A percentile compares a stretch with the other conserved stretches of the same genome.
These are phyloP conservation scores for Geranium rotundifolium DNA, from an alignment of 345 rosid genomes.

Conservation along the genomic window DNA sequence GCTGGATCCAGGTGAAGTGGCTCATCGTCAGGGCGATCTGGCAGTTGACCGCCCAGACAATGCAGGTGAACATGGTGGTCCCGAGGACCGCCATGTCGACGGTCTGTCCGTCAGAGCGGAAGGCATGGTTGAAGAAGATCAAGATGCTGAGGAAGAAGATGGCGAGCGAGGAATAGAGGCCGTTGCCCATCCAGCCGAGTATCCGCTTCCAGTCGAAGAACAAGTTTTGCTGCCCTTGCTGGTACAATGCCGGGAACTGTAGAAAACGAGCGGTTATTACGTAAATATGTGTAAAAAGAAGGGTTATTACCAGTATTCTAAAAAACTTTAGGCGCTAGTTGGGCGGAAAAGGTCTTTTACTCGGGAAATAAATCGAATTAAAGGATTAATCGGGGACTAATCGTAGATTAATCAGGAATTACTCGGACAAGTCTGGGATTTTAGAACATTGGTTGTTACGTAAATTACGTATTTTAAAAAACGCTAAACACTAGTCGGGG, in stretches of 20 bases:
- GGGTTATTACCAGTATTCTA: too few relatives aligned
- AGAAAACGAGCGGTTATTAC: neutral
- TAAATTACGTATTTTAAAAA: too few relatives aligned
- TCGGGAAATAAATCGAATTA: too few relatives aligned
- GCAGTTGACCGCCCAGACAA: slow-evolving; percentile 78
- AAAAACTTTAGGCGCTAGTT: too few relatives aligned
- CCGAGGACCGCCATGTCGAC: slow-evolving; percentile 84
- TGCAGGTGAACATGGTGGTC: slow-evolving; percentile 89
- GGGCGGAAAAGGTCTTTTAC: too few relatives aligned
- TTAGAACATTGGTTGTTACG: too few relatives aligned
- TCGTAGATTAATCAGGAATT: too few relatives aligned
- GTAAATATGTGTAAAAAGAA: neutral
- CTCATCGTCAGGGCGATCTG: slow-evolving; percentile 86
- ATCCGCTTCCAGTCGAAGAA: slow-evolving; percentile 88
- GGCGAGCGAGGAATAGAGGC: slow-evolving; percentile 56
- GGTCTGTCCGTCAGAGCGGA: slow-evolving; percentile 62
- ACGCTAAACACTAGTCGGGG: neutral
- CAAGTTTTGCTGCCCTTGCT: slow-evolving; percentile 83
- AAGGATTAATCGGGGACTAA: too few relatives aligned
- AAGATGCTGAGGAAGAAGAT: slow-evolving; percentile 66
- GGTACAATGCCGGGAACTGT: slow-evolving; percentile 94
- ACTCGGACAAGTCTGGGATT: too few relatives aligned
- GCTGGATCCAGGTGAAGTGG: slow-evolving; percentile 97
- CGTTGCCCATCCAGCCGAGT: slow-evolving; percentile 91
- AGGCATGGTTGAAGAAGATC: slow-evolving; percentile 62